These are phyloP conservation scores for Lachancea meyersii DNA, from an alignment of 805 yeast genomes.

Conservation along the genomic window DNA sequence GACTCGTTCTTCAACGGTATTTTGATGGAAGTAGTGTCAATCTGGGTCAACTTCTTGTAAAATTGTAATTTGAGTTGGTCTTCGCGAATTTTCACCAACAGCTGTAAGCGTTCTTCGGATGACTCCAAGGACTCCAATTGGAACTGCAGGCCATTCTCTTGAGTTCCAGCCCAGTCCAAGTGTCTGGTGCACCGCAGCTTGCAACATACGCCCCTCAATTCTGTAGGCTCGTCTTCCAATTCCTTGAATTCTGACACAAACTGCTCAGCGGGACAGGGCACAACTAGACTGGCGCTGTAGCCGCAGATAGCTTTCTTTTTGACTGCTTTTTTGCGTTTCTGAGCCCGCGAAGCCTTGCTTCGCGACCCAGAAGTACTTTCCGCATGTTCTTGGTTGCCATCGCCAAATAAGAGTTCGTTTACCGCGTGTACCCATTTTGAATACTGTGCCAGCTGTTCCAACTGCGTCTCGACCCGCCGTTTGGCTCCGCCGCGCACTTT, in stretches of 20 bases:
- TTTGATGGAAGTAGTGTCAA: too few relatives aligned
- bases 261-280: slow-evolving; percentile 17
- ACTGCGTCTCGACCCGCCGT: slow-evolving; percentile 13
- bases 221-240: slow-evolving; percentile 1
- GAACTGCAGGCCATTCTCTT: slow-evolving; percentile 18
- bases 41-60: slow-evolving; percentile 14
- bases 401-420: slow-evolving; percentile 15
- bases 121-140: slow-evolving; percentile 23
- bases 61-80: slow-evolving; percentile 26
- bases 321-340: slow-evolving; percentile 9
- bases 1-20: too few relatives aligned
- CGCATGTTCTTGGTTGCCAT: neutral
- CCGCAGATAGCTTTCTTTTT: slow-evolving; percentile 26
- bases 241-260: slow-evolving; percentile 14
- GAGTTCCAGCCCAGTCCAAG: slow-evolving; percentile 27
- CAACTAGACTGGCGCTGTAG: slow-evolving; percentile 13
- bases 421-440: slow-evolving; percentile 31
- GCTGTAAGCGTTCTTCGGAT: slow-evolving; percentile 19
- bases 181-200: slow-evolving; percentile 26
- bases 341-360: slow-evolving; percentile 13
- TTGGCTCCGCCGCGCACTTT: slow-evolving; percentile 13
- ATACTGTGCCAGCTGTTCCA: slow-evolving; percentile 17
- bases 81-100: slow-evolving; percentile 23
- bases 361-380: neutral
- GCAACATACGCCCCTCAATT: slow-evolving; percentile 22